phyloP scores from a whole-genome alignment of 2,329 filamentous ascomycete species.

The Botryotinia calthae region DNA sequence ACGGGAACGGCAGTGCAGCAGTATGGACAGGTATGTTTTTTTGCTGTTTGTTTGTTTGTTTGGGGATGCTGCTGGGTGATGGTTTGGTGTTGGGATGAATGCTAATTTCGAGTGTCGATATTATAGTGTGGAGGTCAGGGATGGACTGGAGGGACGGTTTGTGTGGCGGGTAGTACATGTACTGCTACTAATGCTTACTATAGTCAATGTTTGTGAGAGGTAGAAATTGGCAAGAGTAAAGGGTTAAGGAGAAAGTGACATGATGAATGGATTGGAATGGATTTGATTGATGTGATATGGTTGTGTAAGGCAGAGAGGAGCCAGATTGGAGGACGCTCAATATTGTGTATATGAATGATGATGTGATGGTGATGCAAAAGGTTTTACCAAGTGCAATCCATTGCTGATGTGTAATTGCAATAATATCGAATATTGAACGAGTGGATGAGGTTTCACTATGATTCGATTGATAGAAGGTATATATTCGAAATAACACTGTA shows the following conservation, averaged over 20 bases:
- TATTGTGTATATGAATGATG: neutral
- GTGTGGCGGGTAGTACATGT: slow-evolving; percentile 26
- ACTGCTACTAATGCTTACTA: slow-evolving; percentile 27
- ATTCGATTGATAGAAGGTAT: neutral
- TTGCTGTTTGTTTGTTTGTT: too few relatives aligned
- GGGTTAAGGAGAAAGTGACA: too few relatives aligned
- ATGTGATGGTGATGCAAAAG: neutral
- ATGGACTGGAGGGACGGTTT: slow-evolving; percentile 27
- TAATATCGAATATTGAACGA: neutral
- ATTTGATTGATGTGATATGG: neutral
- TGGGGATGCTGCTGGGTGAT: too few relatives aligned
- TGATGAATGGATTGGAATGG: neutral
- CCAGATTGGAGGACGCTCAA: too few relatives aligned
- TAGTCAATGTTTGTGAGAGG: slow-evolving; percentile 27
- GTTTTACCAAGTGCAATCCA: rapidly evolving
- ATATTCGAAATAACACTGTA: neutral
- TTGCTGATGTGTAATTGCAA: neutral
- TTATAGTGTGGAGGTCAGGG: slow-evolving; percentile 29
- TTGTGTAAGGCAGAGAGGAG: neutral
- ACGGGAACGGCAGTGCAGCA: slow-evolving; percentile 11
- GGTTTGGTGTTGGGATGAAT: neutral
- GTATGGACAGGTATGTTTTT: slow-evolving; percentile 25
- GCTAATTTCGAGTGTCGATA: neutral
- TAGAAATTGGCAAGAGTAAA: neutral
- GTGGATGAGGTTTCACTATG: neutral